Evolutionary conservation across 2,329 filamentous ascomycete genomes (phyloP).

Genomic region (Tolypocladium capitatum): DNA sequence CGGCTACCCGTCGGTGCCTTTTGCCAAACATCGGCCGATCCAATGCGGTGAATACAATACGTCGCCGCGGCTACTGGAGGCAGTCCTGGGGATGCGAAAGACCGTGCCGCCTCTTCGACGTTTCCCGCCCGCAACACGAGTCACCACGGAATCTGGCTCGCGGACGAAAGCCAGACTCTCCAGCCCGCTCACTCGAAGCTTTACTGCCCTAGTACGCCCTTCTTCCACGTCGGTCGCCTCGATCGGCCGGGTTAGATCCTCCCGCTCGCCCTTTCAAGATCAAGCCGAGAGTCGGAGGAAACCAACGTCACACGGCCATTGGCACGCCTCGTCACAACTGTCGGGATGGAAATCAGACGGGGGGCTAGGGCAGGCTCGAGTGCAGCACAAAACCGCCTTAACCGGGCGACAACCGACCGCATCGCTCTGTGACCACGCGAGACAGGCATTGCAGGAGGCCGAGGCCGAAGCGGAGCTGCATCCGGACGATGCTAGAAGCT

Average conservation of each 20-base stretch:
- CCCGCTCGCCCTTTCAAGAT: constrained; percentile 2
- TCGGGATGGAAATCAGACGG: constrained; percentile 8
- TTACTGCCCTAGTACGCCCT: constrained; percentile 7
- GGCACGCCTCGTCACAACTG: neutral
- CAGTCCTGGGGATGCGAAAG: constrained; percentile 17
- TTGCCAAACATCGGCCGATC: neutral
- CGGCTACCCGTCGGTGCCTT: neutral
- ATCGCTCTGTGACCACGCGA: neutral
- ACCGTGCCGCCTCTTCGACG: constrained; percentile 8
- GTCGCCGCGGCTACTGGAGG: constrained; percentile 7
- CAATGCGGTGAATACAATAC: constrained; percentile 13
- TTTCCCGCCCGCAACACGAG: constrained; percentile 7
- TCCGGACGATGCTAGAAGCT: constrained; percentile 6
- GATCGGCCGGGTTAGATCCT: constrained; percentile 2
- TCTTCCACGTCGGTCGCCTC: constrained; percentile 2
- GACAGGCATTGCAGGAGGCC: neutral
- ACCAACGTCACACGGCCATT: neutral
- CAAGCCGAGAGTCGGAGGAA: neutral
- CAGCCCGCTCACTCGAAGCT: constrained; percentile 2
- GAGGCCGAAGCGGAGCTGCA: constrained; percentile 1
- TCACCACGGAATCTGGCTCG: constrained; percentile 1
- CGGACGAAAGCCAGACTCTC: neutral
- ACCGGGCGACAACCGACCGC: neutral
- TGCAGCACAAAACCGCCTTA: constrained; percentile 2
- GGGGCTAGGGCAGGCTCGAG: constrained; percentile 7